Evolutionary conservation across 164 flowering plant genomes (phyloP), one percentile per base, ranked within the genome.

Genomic region (Berberis vulgaris): DNA sequence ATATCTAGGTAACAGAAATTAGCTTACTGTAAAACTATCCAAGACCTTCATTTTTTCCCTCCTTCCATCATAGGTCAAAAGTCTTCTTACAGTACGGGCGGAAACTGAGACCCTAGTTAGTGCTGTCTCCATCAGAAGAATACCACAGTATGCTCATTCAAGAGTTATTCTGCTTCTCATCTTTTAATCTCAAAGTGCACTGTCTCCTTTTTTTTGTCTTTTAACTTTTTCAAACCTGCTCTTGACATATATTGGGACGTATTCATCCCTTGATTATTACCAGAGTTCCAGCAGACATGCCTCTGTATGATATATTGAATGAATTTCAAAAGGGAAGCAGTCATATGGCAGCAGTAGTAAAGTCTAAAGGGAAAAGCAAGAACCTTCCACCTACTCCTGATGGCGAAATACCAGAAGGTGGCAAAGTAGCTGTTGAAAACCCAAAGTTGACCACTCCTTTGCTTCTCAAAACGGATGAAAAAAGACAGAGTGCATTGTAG

Each of bases 321-420:
- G 96, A 94, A 74, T 94, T 94, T 69, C 99, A 94, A 68, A 89
- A 94, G 64, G 99, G 99, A 44, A 84, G 96, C 74, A 94, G 99
- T 78, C 99, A 94, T 74, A 87, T 94, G 99, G 99, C 99, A 41
- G 97, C 99, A 75, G 99, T 94, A 10, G 96, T 91, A 75, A 94
- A 81, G 78, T 59, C 81, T 55, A 90, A 84, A 73, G 80, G 74
- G 55, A 80, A 71, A 73, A 69, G 42, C 61, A 71, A 58, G 58
- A 80, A 72, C 26, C 75, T 70, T 65, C 76, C 77, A 58, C 62
- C 69, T 2, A 52, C 44, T 26, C 26, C 26, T 56, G 83, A 79
- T 71, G 85, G 65, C 67, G 86, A 78, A 65, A 80, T 74, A 54
- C 9, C 62, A 47, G 80, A 79, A 52, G 84, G 77, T 41, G 74